Conservation (phyloP, 352 stramenopile genomes). For the Phytophthora brassicae region DNA sequence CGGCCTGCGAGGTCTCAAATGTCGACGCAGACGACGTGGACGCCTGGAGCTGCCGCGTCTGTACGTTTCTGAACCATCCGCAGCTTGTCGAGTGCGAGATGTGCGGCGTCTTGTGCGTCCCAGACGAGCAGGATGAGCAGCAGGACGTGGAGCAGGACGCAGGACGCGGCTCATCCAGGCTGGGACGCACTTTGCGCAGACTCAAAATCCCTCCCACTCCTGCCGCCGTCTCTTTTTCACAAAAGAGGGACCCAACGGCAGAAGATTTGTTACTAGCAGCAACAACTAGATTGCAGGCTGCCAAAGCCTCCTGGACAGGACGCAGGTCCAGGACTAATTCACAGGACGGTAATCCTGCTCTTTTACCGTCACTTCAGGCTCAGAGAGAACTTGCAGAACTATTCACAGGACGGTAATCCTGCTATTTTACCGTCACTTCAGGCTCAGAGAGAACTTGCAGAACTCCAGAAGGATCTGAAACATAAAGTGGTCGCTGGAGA, state of each 20-base stretch:
- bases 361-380: conserved; percentile 40
- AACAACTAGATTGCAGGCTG: conserved; percentile 51
- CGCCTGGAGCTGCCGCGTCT: conserved; percentile 70
- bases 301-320: conserved; percentile 34
- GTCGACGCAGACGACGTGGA: background rate
- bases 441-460: conserved; percentile 42
- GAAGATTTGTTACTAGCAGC: conserved; percentile 66
- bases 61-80: conserved; percentile 81
- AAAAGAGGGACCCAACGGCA: conserved; percentile 58
- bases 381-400: conserved; percentile 49
- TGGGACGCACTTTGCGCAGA: conserved; percentile 43
- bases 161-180: conserved; percentile 22
- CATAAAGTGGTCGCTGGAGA: conserved; percentile 62
- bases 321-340: conserved; percentile 30
- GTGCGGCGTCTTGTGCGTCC: conserved; percentile 50
- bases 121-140: conserved; percentile 8
- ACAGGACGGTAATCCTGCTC: background rate
- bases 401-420: background rate
- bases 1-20: background rate
- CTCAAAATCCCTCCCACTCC: conserved; percentile 50
- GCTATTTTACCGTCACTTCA: conserved; percentile 35
- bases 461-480: conserved; percentile 66
- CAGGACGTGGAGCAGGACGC: background rate
- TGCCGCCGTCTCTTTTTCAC: conserved; percentile 45
- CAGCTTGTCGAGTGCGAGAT: conserved; percentile 72